These are phyloP conservation scores for Starmera caribaea DNA, from an alignment of 805 yeast species.

Conservation along the genomic window DNA sequence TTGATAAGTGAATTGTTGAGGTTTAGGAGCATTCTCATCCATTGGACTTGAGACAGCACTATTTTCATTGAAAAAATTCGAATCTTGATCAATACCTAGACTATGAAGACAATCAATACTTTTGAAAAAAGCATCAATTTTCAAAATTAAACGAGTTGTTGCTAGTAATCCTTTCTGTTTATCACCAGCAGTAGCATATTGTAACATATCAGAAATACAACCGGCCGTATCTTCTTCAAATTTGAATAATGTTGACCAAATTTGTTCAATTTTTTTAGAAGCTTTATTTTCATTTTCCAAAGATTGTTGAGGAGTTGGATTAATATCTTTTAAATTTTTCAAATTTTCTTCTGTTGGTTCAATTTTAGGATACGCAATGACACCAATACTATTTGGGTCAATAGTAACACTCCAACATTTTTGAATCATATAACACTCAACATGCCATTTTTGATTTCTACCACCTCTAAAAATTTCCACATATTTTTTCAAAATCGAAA, in stretches of 20 bases:
- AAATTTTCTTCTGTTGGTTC: conserved; percentile 17
- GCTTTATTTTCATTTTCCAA: conserved; percentile 53
- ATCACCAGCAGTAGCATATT: conserved; percentile 67
- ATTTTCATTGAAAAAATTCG: neutral
- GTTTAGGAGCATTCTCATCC: conserved; percentile 1
- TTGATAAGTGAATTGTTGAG: conserved; percentile 7
- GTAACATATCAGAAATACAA: conserved; percentile 85
- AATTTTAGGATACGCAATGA: conserved; percentile 21
- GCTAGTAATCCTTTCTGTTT: conserved; percentile 57
- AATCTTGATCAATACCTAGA: conserved; percentile 13
- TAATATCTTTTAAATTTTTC: conserved; percentile 16
- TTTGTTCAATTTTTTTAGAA: conserved; percentile 46
- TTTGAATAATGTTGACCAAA: conserved; percentile 82
- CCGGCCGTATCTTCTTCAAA: conserved; percentile 89
- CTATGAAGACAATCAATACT: conserved; percentile 51
- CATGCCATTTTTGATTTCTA: conserved; percentile 94
- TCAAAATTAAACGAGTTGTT: conserved; percentile 62
- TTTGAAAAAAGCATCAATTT: conserved; percentile 65
- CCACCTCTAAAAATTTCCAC: conserved; percentile 91
- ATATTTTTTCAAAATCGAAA: conserved; percentile 87
- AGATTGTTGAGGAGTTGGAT: conserved; percentile 37
- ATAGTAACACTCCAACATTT: conserved; percentile 91
- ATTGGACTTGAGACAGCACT: neutral
- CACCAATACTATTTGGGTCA: conserved; percentile 49
- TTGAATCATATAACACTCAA: conserved; percentile 96